Base-by-base conservation (phyloP, 768 basidiomycete species). In the Hygrocybe punicea region DNA sequence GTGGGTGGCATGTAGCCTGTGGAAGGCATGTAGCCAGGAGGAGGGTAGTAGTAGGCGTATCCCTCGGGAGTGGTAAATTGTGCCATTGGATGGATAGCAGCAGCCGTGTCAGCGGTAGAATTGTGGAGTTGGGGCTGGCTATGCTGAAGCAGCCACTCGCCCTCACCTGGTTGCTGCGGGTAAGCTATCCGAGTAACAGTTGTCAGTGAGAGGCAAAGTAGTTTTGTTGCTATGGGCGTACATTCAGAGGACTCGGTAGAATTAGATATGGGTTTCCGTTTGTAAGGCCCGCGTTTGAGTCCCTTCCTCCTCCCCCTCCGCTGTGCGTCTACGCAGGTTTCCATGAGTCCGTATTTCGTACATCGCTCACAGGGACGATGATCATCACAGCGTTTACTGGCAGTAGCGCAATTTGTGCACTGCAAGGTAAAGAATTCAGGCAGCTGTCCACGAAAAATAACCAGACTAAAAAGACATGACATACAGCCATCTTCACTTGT, bases 221-320 rank as follows among this genome's bases (percentile, higher is more conserved):
- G 29, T 19, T 16, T 5, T 14, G 24, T n/a, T 45, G n/a, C 9
- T 24, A 8, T 29, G 29, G 16, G 21, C 48, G 24, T 37, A 48
- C 48, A 14, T 16, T 23, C 46, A 25, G 11, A 13, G 9, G 51
- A 39, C 35, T 52, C 51, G 51, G 3, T 21, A 13, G 51, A 37
- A 35, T 25, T 34, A 13, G 50, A 8, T 36, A 79, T 80, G 57
- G 72, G 71, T 64, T 81, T 81, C 57, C 81, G 78, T 75, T 90
- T 91, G 79, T 93, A 93, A 58, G 91, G 91, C 3, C 91, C 91
- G 60, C 91, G 80, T 73, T 93, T 93, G 70, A 92, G 81, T 54
- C 91, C 91, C 71, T 90, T 92, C 75, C 91, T 93, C 60, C 94
- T 81, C 71, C 95, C 93, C 74, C 96, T 97, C 67, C 94, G 82